phyloP scores from a whole-genome alignment of 2,329 filamentous ascomycete genomes.

The Talaromyces islandicus region DNA sequence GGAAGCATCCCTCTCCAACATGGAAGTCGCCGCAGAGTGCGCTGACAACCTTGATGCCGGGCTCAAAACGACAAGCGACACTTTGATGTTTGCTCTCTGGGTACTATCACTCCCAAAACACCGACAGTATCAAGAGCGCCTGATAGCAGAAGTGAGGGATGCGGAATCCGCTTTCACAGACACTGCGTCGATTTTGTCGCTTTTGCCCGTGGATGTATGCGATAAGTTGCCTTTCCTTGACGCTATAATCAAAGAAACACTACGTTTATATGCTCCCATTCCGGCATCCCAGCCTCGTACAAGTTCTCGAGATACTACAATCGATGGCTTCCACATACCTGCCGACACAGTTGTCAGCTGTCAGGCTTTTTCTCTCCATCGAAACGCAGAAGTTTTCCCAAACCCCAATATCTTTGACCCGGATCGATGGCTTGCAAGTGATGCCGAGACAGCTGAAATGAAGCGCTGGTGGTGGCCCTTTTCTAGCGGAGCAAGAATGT shows the following conservation, averaged over 20 bases:
- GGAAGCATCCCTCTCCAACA: neutral
- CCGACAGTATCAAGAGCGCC: neutral
- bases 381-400: constrained; percentile 22
- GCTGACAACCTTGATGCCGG: constrained; percentile 1
- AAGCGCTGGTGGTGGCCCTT: constrained; percentile 3
- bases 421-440: constrained; percentile 21
- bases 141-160: neutral
- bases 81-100: constrained; percentile 3
- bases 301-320: neutral
- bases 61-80: constrained; percentile 2
- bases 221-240: neutral
- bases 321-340: constrained; percentile 1
- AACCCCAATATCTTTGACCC: constrained; percentile 19
- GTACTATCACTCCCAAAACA: neutral
- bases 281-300: neutral
- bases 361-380: constrained; percentile 18
- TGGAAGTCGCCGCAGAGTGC: neutral
- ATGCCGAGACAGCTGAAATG: constrained; percentile 2
- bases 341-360: constrained; percentile 2
- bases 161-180: neutral
- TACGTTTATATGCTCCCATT: constrained; percentile 1
- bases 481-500: constrained; percentile 4
- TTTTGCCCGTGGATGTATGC: neutral
- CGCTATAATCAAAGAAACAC: neutral
- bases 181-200: neutral